Base-by-base conservation (phyloP, 2,329 filamentous ascomycete species). In the Hypoxylon sp. region DNA sequence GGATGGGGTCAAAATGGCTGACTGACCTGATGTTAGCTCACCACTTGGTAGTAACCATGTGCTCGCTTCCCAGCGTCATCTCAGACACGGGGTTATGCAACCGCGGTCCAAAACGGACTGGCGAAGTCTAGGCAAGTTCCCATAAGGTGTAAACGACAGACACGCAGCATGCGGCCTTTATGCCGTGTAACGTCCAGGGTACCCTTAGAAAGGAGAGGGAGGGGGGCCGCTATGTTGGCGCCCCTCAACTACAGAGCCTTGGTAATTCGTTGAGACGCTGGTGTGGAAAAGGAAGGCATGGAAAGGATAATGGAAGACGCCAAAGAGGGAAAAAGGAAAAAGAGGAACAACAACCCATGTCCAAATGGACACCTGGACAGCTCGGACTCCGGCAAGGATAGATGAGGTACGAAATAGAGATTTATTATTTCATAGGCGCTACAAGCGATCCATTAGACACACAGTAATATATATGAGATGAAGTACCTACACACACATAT, bases 121-220 rank as follows among this genome's bases (percentile, higher is more conserved):
- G 70, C 60, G 17, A 59, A 32, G 58, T 67, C 58, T 65, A 49
- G 64, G 53, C 62, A 63, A 60, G 68, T 46, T 63, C 59, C 58
- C 41, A 19, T 56, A 53, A 56, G 65, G 63, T 65, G 46, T 69
- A 64, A 59, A 69, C 62, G 68, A 63, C 66, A 72, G 65, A 71
- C 56, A 65, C 65, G 55, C 68, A 71, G 69, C 67, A 65, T 71
- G 69, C 64, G 66, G 65, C 59, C 55, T 50, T 32, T 58, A 69
- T 71, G 73, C 65, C 56, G 74, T 75, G 73, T 71, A 72, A 74
- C 71, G 51, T 66, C 57, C 65, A 68, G 65, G 69, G 67, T 70
- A 65, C 61, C 58, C 60, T 60, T 48, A 58, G 67, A 67, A 68
- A 55, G 17, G 60, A 58, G 25, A 46, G 46, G 63, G 58, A 53